Conservation (phyloP, 164 flowering plant species). For the Paratinospora sagittata region DNA sequence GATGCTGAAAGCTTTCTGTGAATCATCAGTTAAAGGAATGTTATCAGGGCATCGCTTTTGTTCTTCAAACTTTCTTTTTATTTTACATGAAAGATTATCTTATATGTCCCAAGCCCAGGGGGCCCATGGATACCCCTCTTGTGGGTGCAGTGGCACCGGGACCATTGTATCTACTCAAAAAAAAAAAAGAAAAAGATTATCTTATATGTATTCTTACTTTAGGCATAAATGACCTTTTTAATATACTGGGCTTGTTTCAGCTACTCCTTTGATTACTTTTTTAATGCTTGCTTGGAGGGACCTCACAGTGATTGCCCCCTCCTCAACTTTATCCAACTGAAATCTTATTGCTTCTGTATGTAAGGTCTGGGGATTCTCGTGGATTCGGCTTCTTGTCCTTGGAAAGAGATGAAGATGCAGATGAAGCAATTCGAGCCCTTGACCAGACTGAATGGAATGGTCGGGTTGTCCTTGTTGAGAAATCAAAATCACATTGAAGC, state of each 20-base stretch:
- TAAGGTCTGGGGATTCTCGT: constrained; percentile 41
- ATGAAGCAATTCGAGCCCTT: constrained; percentile 36
- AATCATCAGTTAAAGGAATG: no score
- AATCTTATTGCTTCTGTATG: constrained; percentile 8
- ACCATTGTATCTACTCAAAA: no score
- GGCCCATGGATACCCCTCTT: no score
- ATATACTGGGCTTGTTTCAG: not conserved
- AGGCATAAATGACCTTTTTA: not conserved
- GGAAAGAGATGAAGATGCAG: constrained; percentile 41
- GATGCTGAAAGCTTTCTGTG: not conserved
- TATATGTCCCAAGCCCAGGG: no score
- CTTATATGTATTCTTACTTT: no score
- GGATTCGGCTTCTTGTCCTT: constrained; percentile 40
- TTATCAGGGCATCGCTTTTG: not conserved
- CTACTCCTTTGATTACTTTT: not conserved
- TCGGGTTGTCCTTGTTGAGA: constrained; percentile 38
- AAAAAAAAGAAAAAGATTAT: no score
- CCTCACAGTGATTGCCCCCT: not conserved
- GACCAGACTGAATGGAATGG: constrained; percentile 43
- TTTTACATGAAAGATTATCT: not conserved
- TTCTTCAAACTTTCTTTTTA: not conserved
- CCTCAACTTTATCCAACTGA: not conserved
- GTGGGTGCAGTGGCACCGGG: no score
- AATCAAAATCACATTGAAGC: constrained; percentile 31
- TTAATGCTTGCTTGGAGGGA: not conserved